Conservation (phyloP, 2,329 filamentous ascomycete species). For the Cladosporium sp. region DNA sequence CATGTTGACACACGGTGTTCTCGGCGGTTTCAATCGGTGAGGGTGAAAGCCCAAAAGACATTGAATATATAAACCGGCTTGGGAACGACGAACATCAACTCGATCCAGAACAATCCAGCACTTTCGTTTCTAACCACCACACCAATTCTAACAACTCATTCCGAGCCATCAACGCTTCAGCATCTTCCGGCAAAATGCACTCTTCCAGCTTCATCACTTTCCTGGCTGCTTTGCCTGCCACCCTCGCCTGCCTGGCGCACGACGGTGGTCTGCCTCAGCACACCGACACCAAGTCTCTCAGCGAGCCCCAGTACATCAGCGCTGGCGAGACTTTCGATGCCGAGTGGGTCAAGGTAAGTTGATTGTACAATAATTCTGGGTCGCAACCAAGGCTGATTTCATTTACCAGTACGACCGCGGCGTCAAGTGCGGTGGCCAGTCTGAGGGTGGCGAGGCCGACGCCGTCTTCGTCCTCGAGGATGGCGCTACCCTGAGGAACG, state of each 20-base stretch:
- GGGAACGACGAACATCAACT: too few relatives aligned
- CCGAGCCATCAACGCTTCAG: not conserved
- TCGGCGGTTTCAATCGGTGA: too few relatives aligned
- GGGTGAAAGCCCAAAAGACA: too few relatives aligned
- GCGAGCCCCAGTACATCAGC: conserved; percentile 36
- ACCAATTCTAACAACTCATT: not conserved
- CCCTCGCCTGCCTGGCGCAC: conserved; percentile 19
- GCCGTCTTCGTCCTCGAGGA: conserved; percentile 52
- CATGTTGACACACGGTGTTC: too few relatives aligned
- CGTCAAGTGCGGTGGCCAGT: conserved; percentile 41
- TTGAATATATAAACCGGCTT: too few relatives aligned
- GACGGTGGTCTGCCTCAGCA: conserved; percentile 16
- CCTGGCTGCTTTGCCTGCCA: conserved; percentile 22
- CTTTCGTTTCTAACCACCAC: too few relatives aligned
- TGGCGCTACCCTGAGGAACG: conserved; percentile 50
- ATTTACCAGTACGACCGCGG: conserved; percentile 33
- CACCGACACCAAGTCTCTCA: conserved; percentile 15
- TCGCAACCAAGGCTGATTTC: not conserved
- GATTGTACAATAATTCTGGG: rapidly evolving
- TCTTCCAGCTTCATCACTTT: conserved; percentile 14
- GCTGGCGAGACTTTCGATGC: conserved; percentile 41
- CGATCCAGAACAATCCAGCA: too few relatives aligned
- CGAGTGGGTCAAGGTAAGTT: conserved; percentile 26
- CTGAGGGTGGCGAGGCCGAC: conserved; percentile 42
- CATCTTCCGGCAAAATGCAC: conserved; percentile 1